Evolutionary conservation across 2,329 filamentous ascomycete species (phyloP).

Genomic region (Plectosphaerella sp.): DNA sequence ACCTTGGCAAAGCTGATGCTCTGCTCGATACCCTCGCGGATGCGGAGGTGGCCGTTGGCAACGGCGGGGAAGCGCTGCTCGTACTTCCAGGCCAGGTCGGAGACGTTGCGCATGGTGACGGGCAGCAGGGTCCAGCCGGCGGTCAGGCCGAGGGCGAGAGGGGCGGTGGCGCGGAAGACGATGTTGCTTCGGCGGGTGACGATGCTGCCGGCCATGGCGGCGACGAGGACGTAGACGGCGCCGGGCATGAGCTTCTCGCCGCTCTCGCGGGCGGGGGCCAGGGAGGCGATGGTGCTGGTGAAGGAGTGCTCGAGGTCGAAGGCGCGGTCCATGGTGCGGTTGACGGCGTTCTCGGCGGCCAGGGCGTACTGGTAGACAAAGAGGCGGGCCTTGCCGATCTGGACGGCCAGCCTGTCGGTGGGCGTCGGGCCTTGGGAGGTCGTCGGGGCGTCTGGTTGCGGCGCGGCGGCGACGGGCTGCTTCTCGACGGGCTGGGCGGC

Average conservation of each 20-base stretch:
- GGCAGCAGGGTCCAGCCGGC: conserved; percentile 84
- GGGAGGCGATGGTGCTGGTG: conserved; percentile 80
- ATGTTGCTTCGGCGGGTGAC: conserved; percentile 84
- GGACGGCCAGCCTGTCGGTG: conserved; percentile 80
- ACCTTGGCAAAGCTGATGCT: conserved; percentile 70
- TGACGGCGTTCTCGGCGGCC: conserved; percentile 75
- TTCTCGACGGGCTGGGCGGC: conserved; percentile 22
- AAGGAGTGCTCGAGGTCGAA: conserved; percentile 86
- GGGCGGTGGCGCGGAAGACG: conserved; percentile 70
- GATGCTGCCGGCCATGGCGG: conserved; percentile 92
- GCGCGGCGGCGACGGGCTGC: conserved; percentile 18
- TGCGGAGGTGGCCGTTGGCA: conserved; percentile 72
- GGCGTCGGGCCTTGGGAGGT: conserved; percentile 60
- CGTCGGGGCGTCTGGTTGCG: conserved; percentile 17
- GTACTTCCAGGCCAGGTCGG: conserved; percentile 83
- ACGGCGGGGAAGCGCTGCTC: conserved; percentile 84
- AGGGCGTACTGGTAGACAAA: conserved; percentile 74
- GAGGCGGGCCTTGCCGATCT: conserved; percentile 76
- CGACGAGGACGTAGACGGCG: conserved; percentile 85
- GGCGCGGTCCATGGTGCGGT: conserved; percentile 72
- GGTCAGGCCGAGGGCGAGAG: conserved; percentile 73
- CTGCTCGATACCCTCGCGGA: conserved; percentile 64
- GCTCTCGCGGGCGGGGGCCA: conserved; percentile 80
- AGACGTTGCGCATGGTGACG: conserved; percentile 84
- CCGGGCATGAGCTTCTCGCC: conserved; percentile 89